A percentile compares a stretch with the other conserved stretches of the same genome.
phyloP scores from a whole-genome alignment of 2,329 filamentous ascomycete species.

The Colletotrichum sp. region DNA sequence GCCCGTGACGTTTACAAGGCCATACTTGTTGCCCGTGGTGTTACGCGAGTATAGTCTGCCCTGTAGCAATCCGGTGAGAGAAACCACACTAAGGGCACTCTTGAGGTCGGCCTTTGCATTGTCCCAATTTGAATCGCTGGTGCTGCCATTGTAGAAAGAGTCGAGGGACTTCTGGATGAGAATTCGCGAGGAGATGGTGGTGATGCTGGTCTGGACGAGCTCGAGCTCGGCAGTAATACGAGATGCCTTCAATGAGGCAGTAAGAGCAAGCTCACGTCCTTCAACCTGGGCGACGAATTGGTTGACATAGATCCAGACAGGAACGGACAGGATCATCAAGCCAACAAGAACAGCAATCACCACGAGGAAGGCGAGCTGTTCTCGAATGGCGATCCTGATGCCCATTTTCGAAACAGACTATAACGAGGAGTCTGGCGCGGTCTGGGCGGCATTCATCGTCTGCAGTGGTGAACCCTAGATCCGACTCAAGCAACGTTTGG shows the following conservation, averaged over 20 bases:
- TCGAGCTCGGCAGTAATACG: constrained; percentile 81
- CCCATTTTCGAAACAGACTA: constrained; percentile 19
- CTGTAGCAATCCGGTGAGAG: constrained; percentile 67
- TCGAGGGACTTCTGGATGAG: constrained; percentile 60
- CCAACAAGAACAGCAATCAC: constrained; percentile 75
- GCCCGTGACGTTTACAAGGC: constrained; percentile 70
- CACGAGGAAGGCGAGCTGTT: constrained; percentile 84
- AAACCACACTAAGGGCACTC: constrained; percentile 70
- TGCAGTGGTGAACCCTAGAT: background rate
- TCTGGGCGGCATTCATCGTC: constrained; percentile 20
- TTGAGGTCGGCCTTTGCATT: constrained; percentile 67
- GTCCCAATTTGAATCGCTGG: constrained; percentile 63
- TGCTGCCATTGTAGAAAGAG: constrained; percentile 61
- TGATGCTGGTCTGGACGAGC: constrained; percentile 77
- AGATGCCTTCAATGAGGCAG: constrained; percentile 85
- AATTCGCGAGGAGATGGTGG: constrained; percentile 72
- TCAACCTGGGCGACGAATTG: constrained; percentile 57
- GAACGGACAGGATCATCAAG: constrained; percentile 79
- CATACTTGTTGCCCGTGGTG: constrained; percentile 56
- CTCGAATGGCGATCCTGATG: constrained; percentile 87
- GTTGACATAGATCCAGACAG: constrained; percentile 69
- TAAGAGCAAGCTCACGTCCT: constrained; percentile 71
- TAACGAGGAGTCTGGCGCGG: constrained; percentile 9
- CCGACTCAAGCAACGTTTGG: background rate
- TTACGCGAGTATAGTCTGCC: constrained; percentile 76